Evolutionary conservation across 2,329 filamentous ascomycete species (phyloP), one percentile per base, ranked within the genome.

Genomic region (Exophiala alcalophila): DNA sequence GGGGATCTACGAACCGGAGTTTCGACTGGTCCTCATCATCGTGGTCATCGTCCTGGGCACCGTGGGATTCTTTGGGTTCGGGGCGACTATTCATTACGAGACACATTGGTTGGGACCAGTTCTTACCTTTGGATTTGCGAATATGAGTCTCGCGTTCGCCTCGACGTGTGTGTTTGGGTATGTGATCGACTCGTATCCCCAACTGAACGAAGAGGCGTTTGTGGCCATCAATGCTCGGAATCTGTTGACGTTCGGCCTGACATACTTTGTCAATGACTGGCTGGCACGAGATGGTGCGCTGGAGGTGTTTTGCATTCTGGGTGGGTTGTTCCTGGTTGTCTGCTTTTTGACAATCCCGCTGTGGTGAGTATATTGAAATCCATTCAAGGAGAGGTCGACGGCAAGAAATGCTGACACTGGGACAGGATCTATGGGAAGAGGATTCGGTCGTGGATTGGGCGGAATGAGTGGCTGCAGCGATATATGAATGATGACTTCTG

Each of bases 1-100:
- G 10, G 90, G 90, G 30, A 74, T 88, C 40, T 95, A 94, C 60
- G 90, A 96, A 65, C 90, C 90, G 1, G 90, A 96, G 61, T 95
- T 94, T 63, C 78, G 90, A 11, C 80, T 96, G 47, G 57, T 92
- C 6, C 76, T 96, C 1, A 84, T 95, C 1, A 68, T 91, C 2
- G 88, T 89, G 4, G 87, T 92, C 71, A 68, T 64, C 11, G 37
- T 73, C 9, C 51, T 71, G 11, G 69, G 68, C 1, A 58, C 63
- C 3, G 67, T 61, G 5, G 71, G 71, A 6, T 73, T 72, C 58
- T 73, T 66, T 45, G 70, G 70, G 15, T 73, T 72, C 39, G 71
- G 70, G 1, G 65, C 66, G 5, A 68, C 68, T 2, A 32, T 50
- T n/a, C 44, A 50, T 28, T 50, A 47, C 20, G 16, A 47, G 29